phyloP scores from a whole-genome alignment of 148 eudicot species.

The Polygonum aviculare region DNA sequence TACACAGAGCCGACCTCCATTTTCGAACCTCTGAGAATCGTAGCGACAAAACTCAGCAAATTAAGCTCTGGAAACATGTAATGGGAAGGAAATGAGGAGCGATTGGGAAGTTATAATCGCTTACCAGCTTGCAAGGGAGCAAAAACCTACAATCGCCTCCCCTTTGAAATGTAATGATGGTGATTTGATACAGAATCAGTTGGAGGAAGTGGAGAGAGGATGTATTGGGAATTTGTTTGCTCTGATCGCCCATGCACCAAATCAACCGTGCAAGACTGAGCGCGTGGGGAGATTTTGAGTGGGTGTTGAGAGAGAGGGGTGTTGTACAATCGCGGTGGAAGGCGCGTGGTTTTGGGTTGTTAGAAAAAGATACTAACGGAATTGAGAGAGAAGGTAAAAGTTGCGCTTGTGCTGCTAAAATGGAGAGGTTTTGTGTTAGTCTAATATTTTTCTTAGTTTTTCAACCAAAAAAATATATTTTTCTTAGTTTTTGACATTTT shows the following conservation, averaged over 20 bases:
- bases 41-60: background rate
- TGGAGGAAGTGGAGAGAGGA: background rate
- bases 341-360: background rate
- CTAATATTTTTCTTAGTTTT: too few relatives aligned
- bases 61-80: background rate
- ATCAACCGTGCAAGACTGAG: background rate
- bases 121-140: background rate
- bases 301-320: background rate
- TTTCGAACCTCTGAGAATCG: conserved; percentile 6
- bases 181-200: background rate
- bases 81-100: background rate
- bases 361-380: background rate
- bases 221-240: background rate
- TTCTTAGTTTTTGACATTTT: too few relatives aligned
- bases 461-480: too few relatives aligned
- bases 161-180: background rate
- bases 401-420: background rate
- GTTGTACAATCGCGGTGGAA: background rate
- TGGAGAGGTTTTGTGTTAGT: background rate
- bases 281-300: background rate
- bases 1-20: conserved; percentile 47
- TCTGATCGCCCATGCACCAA: background rate
- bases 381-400: background rate
- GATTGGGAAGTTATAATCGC: background rate
- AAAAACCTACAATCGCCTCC: background rate